Evolutionary conservation across 2,329 filamentous ascomycete species (phyloP), one percentile per base, ranked within the genome.

Genomic region (Albophoma yamanashiensis): DNA sequence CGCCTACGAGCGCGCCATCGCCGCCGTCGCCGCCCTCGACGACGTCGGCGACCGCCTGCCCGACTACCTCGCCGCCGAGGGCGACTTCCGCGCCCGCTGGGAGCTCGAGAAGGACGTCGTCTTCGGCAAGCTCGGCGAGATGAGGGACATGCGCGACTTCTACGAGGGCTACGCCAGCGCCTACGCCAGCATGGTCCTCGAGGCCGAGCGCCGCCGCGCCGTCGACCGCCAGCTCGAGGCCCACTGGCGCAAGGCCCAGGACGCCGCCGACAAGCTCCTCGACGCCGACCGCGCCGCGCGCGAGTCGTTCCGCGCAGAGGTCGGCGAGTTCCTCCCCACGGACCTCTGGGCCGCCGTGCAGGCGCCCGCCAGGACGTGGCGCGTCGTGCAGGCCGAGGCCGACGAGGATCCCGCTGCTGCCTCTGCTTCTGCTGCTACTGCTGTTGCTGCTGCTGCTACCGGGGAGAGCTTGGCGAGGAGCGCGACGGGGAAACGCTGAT

Each of bases 101-200:
- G 82, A 84, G 36, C 84, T 88, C 61, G 91, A 96, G 65, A 86
- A 87, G 64, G 81, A 84, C 4, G 81, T 80, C 22, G 89, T 97
- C 31, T 79, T 81, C 42, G 79, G 76, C 20, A 89, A 86, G 66
- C 83, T 96, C 47, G 77, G 81, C 12, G 91, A 96, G 68, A 88
- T 97, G 73, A 85, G 88, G 58, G 84, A 85, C 27, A 83, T 97
- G 67, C 82, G 86, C 14, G 79, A 84, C n/a, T 91, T 97, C 67
- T 97, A 97, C 73, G 89, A 93, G 62, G 87, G 88, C 22, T 99
- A 97, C 68, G 81, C 89, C 25, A 82, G 85, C 58, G 91, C 92
- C 0, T 97, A 99, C 69, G 89, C 91, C 65, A 86, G 88, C 25
- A 78, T 99, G 15, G 82, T 97, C 31, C 81, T 96, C 1, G 94